Evolutionary conservation across 495 filamentous ascomycete species (phyloP), one percentile per base, ranked within the genome.

Genomic region (Xylaria bambusicola): DNA sequence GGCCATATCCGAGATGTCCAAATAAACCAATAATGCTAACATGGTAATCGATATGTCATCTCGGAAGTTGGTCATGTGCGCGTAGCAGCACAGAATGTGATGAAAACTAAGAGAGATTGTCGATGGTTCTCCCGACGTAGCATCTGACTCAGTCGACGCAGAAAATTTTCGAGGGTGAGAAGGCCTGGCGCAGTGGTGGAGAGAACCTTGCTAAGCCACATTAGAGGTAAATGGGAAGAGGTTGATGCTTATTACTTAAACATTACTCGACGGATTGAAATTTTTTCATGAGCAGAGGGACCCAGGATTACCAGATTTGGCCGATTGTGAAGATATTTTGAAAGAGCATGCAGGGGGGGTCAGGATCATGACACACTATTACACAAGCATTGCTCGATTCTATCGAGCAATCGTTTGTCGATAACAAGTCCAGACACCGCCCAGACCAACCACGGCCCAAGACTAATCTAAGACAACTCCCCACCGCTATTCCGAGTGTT

Each of bases 321-420:
- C 21, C 35, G 44, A 20, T 49, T 52, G 31, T 55, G 58, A 61
- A 47, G 58, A 5, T 41, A 55, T 61, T 49, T 49, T 18, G 31
- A 53, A 26, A 40, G 18, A n/a, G 41, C 5, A 31, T 41, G 31
- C 5, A 13, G 31, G 31, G 33, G 18, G 27, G 6, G 18, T 40
- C 36, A 21, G 36, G 40, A 24, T 27, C 17, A 42, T 58, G 56
- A 58, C 56, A 50, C 26, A 51, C 13, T 35, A 61, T 55, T 61
- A 55, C 58, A 36, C 58, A 58, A 49, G 10, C 23, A 58, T 58
- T 58, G 35, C 56, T 58, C 46, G 58, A 61, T 56, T 55, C 12
- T 29, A 56, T 49, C 44, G 51, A 61, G 20, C 21, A 26, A 59
- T 46, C n/a, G 3, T 26, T 46, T 45, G 49, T 46, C 27, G 48